phyloP scores from a whole-genome alignment of 192 early-diverging fungal genomes.

The Geranomyces variabilis region DNA sequence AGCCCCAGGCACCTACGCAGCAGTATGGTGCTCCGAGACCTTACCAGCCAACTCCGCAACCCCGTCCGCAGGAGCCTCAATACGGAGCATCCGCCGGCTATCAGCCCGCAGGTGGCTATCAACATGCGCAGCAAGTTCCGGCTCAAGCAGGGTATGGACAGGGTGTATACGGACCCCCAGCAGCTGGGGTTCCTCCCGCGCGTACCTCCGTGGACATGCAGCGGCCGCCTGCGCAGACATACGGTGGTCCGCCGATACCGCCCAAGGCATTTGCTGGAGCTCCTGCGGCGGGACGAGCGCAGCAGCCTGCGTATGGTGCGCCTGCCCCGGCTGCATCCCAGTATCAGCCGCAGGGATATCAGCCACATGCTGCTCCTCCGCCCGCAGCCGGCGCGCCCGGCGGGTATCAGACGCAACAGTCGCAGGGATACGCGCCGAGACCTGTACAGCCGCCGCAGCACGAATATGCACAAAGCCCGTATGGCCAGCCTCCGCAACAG shows the following conservation, averaged over 20 bases:
- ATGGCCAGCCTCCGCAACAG: background rate
- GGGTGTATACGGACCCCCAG: background rate
- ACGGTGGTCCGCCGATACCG: constrained; percentile 24
- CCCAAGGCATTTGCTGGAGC: constrained; percentile 9
- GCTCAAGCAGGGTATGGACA: background rate
- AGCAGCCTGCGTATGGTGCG: constrained; percentile 12
- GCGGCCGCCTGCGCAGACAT: background rate
- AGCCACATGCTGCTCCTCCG: constrained; percentile 4
- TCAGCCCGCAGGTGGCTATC: background rate
- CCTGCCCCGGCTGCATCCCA: constrained; percentile 2
- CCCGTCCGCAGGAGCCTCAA: background rate
- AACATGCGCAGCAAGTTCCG: background rate
- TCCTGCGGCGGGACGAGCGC: background rate
- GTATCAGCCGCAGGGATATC: background rate
- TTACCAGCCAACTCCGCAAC: background rate
- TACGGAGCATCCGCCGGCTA: background rate
- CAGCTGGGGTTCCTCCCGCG: background rate
- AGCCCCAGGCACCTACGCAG: background rate
- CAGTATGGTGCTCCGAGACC: background rate
- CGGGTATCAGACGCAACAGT: background rate
- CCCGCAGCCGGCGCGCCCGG: background rate
- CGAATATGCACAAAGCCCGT: background rate
- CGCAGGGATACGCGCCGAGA: background rate
- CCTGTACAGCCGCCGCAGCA: background rate
- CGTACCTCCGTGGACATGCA: background rate